These are phyloP conservation scores for Phialophora tarda DNA, from an alignment of 2,329 filamentous ascomycete genomes.

Conservation along the genomic window DNA sequence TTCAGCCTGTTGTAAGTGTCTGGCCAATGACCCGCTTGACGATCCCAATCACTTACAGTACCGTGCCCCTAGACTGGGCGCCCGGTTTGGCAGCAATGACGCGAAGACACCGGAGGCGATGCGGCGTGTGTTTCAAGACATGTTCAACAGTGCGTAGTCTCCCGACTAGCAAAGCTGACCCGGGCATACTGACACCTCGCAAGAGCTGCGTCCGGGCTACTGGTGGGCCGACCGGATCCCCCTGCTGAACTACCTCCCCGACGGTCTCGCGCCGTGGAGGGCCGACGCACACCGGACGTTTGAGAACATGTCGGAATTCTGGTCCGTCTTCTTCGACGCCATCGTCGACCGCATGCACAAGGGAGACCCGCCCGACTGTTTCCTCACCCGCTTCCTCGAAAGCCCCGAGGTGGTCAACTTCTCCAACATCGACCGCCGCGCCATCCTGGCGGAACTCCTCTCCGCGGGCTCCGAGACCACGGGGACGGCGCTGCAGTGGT, in stretches of 20 bases:
- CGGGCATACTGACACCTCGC: neutral
- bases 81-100: slow-evolving; percentile 19
- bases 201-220: slow-evolving; percentile 21
- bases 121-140: slow-evolving; percentile 23
- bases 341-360: slow-evolving; percentile 22
- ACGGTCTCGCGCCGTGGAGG: slow-evolving; percentile 43
- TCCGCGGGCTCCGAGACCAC: slow-evolving; percentile 29
- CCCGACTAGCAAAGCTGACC: neutral
- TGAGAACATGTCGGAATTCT: slow-evolving; percentile 24
- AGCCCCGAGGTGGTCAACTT: slow-evolving; percentile 23
- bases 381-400: slow-evolving; percentile 22
- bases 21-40: neutral
- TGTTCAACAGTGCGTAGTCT: slow-evolving; percentile 6
- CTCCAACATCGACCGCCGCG: slow-evolving; percentile 20
- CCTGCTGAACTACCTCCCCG: slow-evolving; percentile 50
- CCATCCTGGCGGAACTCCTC: slow-evolving; percentile 22
- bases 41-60: slow-evolving; percentile 1
- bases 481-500: slow-evolving; percentile 28
- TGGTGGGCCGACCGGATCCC: slow-evolving; percentile 53
- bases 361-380: slow-evolving; percentile 26
- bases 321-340: slow-evolving; percentile 24
- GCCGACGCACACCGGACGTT: slow-evolving; percentile 11
- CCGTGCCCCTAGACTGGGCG: slow-evolving; percentile 20
- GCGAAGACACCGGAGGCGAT: slow-evolving; percentile 24
- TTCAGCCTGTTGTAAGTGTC: slow-evolving; percentile 27